phyloP scores from a whole-genome alignment of 352 stramenopile genomes.

The Elongisporangium anandrum region DNA sequence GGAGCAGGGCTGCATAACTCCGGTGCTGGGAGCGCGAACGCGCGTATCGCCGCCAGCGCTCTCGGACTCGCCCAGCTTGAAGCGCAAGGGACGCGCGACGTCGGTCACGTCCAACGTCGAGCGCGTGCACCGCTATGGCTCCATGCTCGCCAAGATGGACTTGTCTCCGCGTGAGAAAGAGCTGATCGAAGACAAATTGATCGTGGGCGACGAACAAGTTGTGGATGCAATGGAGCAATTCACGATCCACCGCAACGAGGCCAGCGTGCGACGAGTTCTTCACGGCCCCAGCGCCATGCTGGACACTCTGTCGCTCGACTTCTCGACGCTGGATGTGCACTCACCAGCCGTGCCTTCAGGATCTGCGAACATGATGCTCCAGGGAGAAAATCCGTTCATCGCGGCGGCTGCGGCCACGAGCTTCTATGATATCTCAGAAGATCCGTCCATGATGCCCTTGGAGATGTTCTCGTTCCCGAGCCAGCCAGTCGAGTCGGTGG shows the following conservation, averaged over 20 bases:
- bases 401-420: constrained; percentile 18
- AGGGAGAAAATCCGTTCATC: constrained; percentile 38
- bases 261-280: constrained; percentile 42
- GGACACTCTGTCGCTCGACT: constrained; percentile 50
- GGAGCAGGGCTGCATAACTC: constrained; percentile 69
- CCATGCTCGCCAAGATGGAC: constrained; percentile 64
- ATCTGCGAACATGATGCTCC: constrained; percentile 41
- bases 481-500: background rate
- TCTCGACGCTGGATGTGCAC: constrained; percentile 47
- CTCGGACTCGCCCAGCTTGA: constrained; percentile 53
- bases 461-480: constrained; percentile 7
- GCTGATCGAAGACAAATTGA: constrained; percentile 65
- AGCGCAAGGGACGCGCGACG: constrained; percentile 63
- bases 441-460: constrained; percentile 19
- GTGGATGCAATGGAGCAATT: constrained; percentile 82
- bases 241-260: constrained; percentile 45
- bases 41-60: constrained; percentile 4
- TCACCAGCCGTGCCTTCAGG: constrained; percentile 22
- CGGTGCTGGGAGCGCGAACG: constrained; percentile 24
- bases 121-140: constrained; percentile 60
- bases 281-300: constrained; percentile 34
- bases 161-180: constrained; percentile 55
- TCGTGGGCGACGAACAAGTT: constrained; percentile 67
- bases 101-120: constrained; percentile 71
- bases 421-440: constrained; percentile 21